Percentiles rank a stretch among this genome's conserved stretches.
These are phyloP conservation scores for Colletotrichum plurivorum DNA, from an alignment of 2,329 filamentous ascomycete genomes.

Conservation along the genomic window DNA sequence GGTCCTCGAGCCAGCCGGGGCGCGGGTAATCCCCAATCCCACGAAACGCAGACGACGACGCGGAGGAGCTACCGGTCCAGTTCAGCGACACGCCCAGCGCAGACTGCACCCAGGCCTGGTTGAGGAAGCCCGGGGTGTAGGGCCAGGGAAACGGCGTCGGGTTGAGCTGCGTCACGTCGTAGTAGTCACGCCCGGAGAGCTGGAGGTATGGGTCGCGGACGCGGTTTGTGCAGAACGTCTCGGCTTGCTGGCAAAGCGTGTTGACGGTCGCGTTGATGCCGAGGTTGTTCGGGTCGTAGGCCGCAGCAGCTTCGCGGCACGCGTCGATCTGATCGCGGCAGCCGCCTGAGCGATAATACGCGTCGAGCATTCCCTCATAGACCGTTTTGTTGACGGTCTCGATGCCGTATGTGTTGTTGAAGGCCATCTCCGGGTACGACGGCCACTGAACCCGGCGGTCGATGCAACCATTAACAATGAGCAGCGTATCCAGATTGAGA, in stretches of 20 bases:
- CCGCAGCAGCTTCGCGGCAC: constrained; percentile 60
- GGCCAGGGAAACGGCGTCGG: constrained; percentile 41
- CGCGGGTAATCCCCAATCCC: constrained; percentile 51
- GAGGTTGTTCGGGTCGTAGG: constrained; percentile 41
- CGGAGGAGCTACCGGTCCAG: constrained; percentile 53
- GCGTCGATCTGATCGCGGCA: constrained; percentile 67
- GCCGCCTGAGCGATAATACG: constrained; percentile 53
- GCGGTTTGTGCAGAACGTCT: constrained; percentile 34
- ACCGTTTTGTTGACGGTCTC: constrained; percentile 49
- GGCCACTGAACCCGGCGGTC: constrained; percentile 57
- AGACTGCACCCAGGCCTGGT: constrained; percentile 60
- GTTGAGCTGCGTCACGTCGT: constrained; percentile 43
- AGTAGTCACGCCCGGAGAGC: constrained; percentile 31
- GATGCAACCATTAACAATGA: constrained; percentile 71
- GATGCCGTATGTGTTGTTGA: constrained; percentile 51
- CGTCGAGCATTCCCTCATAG: constrained; percentile 48
- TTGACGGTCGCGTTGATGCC: constrained; percentile 48
- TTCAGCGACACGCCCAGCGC: constrained; percentile 74
- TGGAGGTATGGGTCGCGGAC: constrained; percentile 39
- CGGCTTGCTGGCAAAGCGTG: constrained; percentile 30
- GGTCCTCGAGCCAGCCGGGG: constrained; percentile 58
- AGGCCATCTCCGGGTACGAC: constrained; percentile 50
- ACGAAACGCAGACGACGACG: constrained; percentile 30
- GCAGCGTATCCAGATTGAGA: constrained; percentile 64
- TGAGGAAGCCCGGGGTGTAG: constrained; percentile 40